Conservation (phyloP, 805 yeast species). For the Pichia occidentalis region DNA sequence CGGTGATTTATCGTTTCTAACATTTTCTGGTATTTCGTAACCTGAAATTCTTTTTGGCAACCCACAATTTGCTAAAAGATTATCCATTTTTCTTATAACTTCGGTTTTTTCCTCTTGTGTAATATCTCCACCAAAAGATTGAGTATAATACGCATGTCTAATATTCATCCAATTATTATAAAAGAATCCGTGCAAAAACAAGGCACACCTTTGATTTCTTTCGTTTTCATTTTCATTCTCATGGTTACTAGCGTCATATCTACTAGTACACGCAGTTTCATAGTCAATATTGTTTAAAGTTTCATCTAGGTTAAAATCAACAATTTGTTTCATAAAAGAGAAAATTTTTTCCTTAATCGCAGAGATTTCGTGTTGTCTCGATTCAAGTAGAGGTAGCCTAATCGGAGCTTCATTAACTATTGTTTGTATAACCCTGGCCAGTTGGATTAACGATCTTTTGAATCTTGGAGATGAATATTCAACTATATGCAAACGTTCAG, state of each 20-base stretch:
- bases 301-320: conserved; percentile 15
- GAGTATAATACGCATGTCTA: conserved; percentile 20
- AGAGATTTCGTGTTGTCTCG: conserved; percentile 36
- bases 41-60: conserved; percentile 52
- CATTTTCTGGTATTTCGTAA: conserved; percentile 48
- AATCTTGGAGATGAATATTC: conserved; percentile 15
- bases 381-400: conserved; percentile 50
- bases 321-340: conserved; percentile 33
- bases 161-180: conserved; percentile 41
- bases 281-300: conserved; percentile 9
- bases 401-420: conserved; percentile 78
- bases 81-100: conserved; percentile 40
- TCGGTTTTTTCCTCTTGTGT: conserved; percentile 17
- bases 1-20: conserved; percentile 41
- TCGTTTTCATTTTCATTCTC: no score
- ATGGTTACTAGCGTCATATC: not conserved
- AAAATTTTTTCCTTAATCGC: conserved; percentile 35
- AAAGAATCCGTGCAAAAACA: conserved; percentile 39
- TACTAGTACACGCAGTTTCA: not conserved
- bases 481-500: conserved; percentile 46
- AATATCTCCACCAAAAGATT: conserved; percentile 11
- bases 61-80: conserved; percentile 43
- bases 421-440: conserved; percentile 80
- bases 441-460: conserved; percentile 62
- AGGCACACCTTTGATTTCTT: conserved; percentile 2